Evolutionary conservation across 352 stramenopile genomes (phyloP).

Genomic region (Phytophthora multivora): DNA sequence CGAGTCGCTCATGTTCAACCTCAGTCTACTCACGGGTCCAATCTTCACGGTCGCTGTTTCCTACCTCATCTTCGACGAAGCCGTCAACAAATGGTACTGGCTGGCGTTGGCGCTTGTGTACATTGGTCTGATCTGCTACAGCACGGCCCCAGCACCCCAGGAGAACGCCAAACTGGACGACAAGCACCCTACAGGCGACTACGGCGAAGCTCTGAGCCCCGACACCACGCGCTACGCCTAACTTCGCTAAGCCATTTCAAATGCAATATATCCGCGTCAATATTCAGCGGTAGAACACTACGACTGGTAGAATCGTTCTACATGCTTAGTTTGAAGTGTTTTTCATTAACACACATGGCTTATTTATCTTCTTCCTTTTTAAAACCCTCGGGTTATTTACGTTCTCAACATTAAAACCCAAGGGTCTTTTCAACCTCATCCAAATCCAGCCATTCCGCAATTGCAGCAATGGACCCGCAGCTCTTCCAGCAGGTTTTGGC

Average conservation of each 20-base stretch:
- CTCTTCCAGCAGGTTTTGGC: slow-evolving; percentile 78
- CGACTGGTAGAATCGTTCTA: too few relatives aligned
- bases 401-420: not conserved
- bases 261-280: not conserved
- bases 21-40: slow-evolving; percentile 59
- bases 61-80: slow-evolving; percentile 63
- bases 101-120: slow-evolving; percentile 61
- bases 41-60: slow-evolving; percentile 65
- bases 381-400: not conserved
- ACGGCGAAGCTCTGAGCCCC: slow-evolving; percentile 23
- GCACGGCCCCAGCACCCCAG: slow-evolving; percentile 38
- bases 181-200: slow-evolving; percentile 20
- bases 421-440: not conserved
- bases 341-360: too few relatives aligned
- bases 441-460: slow-evolving; percentile 18
- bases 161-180: slow-evolving; percentile 25
- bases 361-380: too few relatives aligned
- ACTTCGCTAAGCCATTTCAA: not conserved
- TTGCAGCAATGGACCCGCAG: slow-evolving; percentile 54
- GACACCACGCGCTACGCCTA: slow-evolving; percentile 24
- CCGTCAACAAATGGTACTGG: slow-evolving; percentile 70
- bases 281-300: too few relatives aligned
- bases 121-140: slow-evolving; percentile 59
- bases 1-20: slow-evolving; percentile 76
- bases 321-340: not conserved